A percentile compares a stretch with the other conserved stretches of the same genome.
Conservation (phyloP, 352 stramenopile species). For the Globisporangium polare region DNA sequence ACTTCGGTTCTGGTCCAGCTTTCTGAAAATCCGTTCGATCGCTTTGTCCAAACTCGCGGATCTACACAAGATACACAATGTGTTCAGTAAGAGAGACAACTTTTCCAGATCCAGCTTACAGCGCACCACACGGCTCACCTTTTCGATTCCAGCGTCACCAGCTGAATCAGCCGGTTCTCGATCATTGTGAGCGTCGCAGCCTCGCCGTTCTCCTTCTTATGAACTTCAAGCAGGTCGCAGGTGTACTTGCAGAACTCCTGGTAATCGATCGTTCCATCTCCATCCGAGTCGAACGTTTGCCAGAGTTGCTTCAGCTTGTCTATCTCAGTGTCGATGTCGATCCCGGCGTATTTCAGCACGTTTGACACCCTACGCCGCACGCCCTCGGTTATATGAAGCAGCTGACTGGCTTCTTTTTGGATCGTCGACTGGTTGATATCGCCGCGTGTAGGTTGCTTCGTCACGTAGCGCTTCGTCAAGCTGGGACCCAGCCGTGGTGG, state of each 20-base stretch:
- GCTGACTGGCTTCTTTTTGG: constrained; percentile 12
- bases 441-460: constrained; percentile 4
- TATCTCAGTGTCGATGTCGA: constrained; percentile 28
- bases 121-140: constrained; percentile 1
- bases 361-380: constrained; percentile 25
- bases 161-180: constrained; percentile 31
- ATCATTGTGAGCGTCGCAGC: constrained; percentile 18
- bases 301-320: constrained; percentile 34
- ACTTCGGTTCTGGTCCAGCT: constrained; percentile 33
- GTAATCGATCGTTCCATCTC: constrained; percentile 40
- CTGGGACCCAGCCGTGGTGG: neutral
- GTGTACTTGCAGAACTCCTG: constrained; percentile 45
- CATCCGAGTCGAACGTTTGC: constrained; percentile 37
- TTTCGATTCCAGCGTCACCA: constrained; percentile 32
- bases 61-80: neutral
- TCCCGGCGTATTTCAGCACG: constrained; percentile 29
- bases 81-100: neutral
- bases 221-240: constrained; percentile 29
- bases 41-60: constrained; percentile 18
- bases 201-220: constrained; percentile 27
- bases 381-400: constrained; percentile 9
- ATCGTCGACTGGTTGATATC: constrained; percentile 9
- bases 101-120: neutral
- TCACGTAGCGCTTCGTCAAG: neutral
- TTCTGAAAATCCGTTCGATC: constrained; percentile 34